Percentiles rank a stretch among this genome's conserved stretches.
Conservation (phyloP, 805 yeast genomes). For the Kazachstania kunashirensis region DNA sequence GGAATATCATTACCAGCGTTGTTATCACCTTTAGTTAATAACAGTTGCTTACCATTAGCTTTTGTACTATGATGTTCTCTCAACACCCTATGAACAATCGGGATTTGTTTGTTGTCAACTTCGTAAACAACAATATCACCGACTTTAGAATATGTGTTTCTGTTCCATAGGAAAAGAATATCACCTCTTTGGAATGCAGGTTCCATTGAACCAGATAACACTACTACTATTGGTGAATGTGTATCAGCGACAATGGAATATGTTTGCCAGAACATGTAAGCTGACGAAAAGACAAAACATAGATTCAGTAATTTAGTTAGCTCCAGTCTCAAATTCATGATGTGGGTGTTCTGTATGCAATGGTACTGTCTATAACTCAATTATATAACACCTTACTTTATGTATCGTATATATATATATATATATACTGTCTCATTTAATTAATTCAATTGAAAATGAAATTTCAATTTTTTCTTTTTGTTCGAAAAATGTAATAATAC, state of each 20-base stretch:
- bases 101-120: slow-evolving; percentile 65
- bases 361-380: too few relatives aligned
- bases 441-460: too few relatives aligned
- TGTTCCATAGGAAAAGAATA: slow-evolving; percentile 81
- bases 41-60: slow-evolving; percentile 42
- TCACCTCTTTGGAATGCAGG: slow-evolving; percentile 99
- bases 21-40: slow-evolving; percentile 94
- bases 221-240: slow-evolving; percentile 91
- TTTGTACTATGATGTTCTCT: slow-evolving; percentile 55
- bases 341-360: slow-evolving; percentile 1
- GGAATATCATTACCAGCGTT: slow-evolving; percentile 86
- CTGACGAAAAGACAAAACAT: slow-evolving; percentile 74
- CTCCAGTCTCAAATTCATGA: slow-evolving; percentile 54
- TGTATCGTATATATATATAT: too few relatives aligned
- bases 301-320: slow-evolving; percentile 59
- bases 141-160: slow-evolving; percentile 54
- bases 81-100: slow-evolving; percentile 93
- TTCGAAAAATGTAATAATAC: too few relatives aligned
- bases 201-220: slow-evolving; percentile 96
- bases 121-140: slow-evolving; percentile 96
- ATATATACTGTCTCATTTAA: too few relatives aligned
- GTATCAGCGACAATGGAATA: slow-evolving; percentile 69
- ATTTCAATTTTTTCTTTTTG: too few relatives aligned
- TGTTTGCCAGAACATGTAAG: slow-evolving; percentile 87
- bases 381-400: too few relatives aligned